Evolutionary conservation across 2,329 filamentous ascomycete genomes (phyloP), one percentile per base, ranked within the genome.

Genomic region (Colletotrichum cordylinicola): DNA sequence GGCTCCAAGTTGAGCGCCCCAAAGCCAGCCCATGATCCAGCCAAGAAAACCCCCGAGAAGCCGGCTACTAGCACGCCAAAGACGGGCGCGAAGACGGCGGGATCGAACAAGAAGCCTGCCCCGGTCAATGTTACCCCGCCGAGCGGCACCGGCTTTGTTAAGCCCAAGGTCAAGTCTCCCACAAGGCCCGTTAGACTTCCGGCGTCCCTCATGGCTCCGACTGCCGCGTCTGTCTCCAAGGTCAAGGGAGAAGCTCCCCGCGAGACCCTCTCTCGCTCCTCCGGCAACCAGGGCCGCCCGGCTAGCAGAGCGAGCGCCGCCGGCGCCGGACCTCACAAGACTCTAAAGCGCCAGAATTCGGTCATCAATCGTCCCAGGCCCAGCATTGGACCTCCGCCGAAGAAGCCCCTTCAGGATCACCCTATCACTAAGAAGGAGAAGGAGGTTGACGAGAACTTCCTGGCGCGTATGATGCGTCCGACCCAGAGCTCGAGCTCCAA

Each of bases 401-500:
- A 91, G 83, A 92, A 90, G 78, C 82, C 87, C 12, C 85, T 89
- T 75, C 82, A 87, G 82, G 87, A 89, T 58, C 81, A 87, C 79
- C 80, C 89, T 67, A 77, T 88, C 8, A 82, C 86, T 2, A 89
- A 89, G 79, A 87, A 88, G 76, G 86, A 90, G 31, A 88, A 87
- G 62, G 89, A 90, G 21, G 87, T 94, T 2, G 93, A 95, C 78
- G 93, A 94, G 78, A 85, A 91, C 16, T 96, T 96, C 84, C 85
- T 96, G 31, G 94, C 93, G n/a, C 91, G 94, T 68, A 95, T 96
- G 94, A 96, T 93, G 91, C 88, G 94, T 55, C 94, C 94, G 3
- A 96, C 94, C 0, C 90, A 93, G 60, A 88, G 91, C 61, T 95
- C 93, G 7, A 89, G 93, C 10, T 92, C 88, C 77, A 95, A 95